Evolutionary conservation across 2,329 filamentous ascomycete genomes (phyloP), one percentile per base, ranked within the genome.

Genomic region (Chaetoscypha palmicola): DNA sequence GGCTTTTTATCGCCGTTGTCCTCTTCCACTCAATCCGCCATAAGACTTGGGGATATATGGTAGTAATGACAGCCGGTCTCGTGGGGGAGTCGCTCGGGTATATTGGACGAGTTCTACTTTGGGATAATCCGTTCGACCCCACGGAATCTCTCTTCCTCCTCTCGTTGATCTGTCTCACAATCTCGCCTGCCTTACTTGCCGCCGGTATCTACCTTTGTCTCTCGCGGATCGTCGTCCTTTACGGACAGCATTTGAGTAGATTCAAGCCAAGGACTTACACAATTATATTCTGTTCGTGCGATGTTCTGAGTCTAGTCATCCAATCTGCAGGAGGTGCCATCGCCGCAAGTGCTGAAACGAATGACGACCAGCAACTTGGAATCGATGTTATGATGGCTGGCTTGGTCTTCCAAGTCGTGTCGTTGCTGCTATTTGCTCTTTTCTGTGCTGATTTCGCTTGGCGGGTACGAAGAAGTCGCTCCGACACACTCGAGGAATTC

Each of bases 321-420:
- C 77, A 80, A 66, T 76, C 73, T 52, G 68, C 72, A 47, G 77
- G 77, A 41, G 77, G 77, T 20, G 69, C 66, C 16, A 63, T 80
- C 46, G 75, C 77, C 8, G 72, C 74, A 9, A 66, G 66, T 3
- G 71, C 71, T 8, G 38, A 54, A 5, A 47, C 31, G 14, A 53
- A 17, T 5, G 31, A 14, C 51, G 56, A 2, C 48, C 59, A 9
- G 8, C 37, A 56, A 26, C 16, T 50, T 2, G 58, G 57, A 8
- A 55, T 47, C 36, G 54, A 66, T 40, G 56, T 68, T 42, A 66
- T 68, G 58, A 56, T 68, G 33, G 63, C 64, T n/a, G 66, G 66
- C 49, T 57, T 69, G 22, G 54, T 56, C 9, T 62, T 62, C 48
- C 66, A 69, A 51, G 62, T 67, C 33, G 49, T 60, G 10, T 63